Percentiles rank a stretch among this genome's conserved stretches.
phyloP scores from a whole-genome alignment of 345 rosid genomes.

The Syzygium grande region DNA sequence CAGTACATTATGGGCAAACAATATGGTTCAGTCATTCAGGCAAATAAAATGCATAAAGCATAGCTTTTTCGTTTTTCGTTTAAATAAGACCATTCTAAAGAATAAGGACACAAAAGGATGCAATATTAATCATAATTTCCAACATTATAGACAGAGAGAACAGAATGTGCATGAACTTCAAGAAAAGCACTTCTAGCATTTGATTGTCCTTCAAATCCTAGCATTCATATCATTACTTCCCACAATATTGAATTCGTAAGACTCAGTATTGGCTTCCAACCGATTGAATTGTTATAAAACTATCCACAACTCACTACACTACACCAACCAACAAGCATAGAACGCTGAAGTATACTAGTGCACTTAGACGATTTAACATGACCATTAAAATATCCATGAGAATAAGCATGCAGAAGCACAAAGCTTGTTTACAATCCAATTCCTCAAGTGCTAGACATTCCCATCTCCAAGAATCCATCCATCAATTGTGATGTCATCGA shows the following conservation, averaged over 20 bases:
- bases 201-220: neutral
- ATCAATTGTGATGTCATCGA: neutral
- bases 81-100: neutral
- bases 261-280: neutral
- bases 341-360: neutral
- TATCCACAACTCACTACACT: neutral
- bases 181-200: neutral
- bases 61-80: neutral
- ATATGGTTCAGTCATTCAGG: neutral
- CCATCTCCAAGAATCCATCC: neutral
- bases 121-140: neutral
- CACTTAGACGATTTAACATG: neutral
- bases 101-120: neutral
- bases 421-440: neutral
- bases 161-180: neutral
- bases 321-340: neutral
- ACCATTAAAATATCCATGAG: neutral
- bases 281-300: neutral
- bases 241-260: neutral
- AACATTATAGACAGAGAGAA: neutral
- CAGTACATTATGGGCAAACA: neutral
- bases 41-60: neutral
- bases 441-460: neutral
- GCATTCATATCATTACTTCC: neutral
- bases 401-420: neutral